Percentiles rank a stretch among this genome's conserved stretches.
Conservation (phyloP, 73 alveolate genomes). For the Blepharisma japonicum region DNA sequence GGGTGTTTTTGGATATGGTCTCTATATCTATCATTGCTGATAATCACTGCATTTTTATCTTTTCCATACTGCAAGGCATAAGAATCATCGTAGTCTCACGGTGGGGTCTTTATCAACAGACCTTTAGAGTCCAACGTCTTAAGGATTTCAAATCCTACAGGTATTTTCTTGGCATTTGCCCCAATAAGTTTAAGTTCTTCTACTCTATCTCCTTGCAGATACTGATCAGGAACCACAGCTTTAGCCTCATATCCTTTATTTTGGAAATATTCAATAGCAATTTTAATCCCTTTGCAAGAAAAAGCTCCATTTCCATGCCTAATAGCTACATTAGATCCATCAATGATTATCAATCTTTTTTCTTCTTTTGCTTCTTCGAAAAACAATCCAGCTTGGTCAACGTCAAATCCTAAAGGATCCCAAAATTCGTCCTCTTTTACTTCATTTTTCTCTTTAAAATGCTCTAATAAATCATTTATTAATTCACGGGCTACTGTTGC, state of each 20-base stretch:
- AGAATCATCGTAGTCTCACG: constrained; percentile 92
- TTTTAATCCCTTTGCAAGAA: constrained; percentile 81
- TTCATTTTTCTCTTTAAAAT: not conserved
- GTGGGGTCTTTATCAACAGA: constrained; percentile 46
- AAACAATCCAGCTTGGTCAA: not conserved
- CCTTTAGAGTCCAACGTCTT: not conserved
- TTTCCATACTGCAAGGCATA: constrained; percentile 89
- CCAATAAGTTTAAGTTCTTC: constrained; percentile 59
- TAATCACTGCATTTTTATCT: constrained; percentile 77
- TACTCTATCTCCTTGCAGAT: constrained; percentile 71
- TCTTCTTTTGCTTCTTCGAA: not conserved
- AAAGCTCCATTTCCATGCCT: constrained; percentile 83
- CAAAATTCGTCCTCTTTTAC: not conserved
- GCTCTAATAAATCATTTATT: not conserved
- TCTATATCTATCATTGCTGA: constrained; percentile 90
- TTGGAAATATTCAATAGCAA: constrained; percentile 82
- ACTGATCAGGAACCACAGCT: constrained; percentile 85
- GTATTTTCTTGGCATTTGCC: constrained; percentile 4
- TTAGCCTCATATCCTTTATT: constrained; percentile 83
- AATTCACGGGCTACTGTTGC: not conserved
- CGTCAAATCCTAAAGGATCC: not conserved
- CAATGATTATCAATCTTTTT: constrained; percentile 74
- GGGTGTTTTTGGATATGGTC: constrained; percentile 81
- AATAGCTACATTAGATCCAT: constrained; percentile 94
- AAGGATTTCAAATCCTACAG: not conserved